A percentile compares a stretch with the other conserved stretches of the same genome.
Conservation (phyloP, 495 filamentous ascomycete genomes). For the Podospora fimiseda region DNA sequence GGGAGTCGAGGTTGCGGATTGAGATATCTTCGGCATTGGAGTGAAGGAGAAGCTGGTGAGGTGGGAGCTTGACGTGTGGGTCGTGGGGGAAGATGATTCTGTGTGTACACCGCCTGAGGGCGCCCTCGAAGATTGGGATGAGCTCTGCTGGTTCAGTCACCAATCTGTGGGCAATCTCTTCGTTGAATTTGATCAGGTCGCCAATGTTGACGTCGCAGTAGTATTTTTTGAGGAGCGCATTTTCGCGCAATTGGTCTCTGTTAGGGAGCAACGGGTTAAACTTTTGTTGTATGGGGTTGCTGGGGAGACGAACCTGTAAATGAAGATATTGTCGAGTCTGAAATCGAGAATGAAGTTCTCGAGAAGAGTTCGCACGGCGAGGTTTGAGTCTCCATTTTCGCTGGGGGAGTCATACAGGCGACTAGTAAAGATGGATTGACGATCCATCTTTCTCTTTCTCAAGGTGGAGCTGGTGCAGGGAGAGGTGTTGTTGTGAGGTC, state of each 20-base stretch:
- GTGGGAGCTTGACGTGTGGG: conserved; percentile 62
- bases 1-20: conserved; percentile 88
- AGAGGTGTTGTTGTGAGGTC: background rate
- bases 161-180: conserved; percentile 88
- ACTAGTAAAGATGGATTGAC: conserved; percentile 77
- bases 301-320: conserved; percentile 60
- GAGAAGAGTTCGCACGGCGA: conserved; percentile 54
- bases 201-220: conserved; percentile 96
- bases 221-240: conserved; percentile 90
- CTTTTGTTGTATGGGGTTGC: too few species aligned
- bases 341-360: conserved; percentile 92
- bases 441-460: conserved; percentile 78
- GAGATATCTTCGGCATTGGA: conserved; percentile 84
- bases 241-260: conserved; percentile 93
- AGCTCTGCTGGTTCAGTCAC: conserved; percentile 87
- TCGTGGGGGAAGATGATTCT: conserved; percentile 79
- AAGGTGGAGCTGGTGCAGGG: background rate
- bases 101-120: conserved; percentile 83
- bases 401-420: conserved; percentile 41
- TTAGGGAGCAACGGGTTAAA: background rate
- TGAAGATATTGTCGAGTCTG: conserved; percentile 89
- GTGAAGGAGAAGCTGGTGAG: conserved; percentile 94
- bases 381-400: conserved; percentile 47
- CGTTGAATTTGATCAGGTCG: conserved; percentile 93
- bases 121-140: conserved; percentile 87